Evolutionary conservation across 345 rosid species (phyloP), one percentile per base, ranked within the genome.

Genomic region (Melastoma malabathricum): DNA sequence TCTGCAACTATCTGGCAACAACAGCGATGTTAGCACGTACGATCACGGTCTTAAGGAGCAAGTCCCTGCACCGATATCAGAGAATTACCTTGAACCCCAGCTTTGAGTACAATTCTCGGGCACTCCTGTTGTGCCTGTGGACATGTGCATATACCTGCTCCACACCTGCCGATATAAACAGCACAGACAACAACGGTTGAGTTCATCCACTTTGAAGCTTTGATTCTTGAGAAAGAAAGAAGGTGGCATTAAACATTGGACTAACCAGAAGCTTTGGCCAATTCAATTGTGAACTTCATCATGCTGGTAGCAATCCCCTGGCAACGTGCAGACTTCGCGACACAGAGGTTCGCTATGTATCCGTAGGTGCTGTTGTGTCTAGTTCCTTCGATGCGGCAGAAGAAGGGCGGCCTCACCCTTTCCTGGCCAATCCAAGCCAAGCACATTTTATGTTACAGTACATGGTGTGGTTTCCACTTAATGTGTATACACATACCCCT

Each of bases 291-390:
- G 58, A 81, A 86, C 55, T 67, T 62, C 61, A 86, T 61, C 97
- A 86, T 81, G 66, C 70, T 86, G 59, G 71, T 74, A 16, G 86
- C 97, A 61, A 86, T 75, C 38, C 95, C 89, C 70, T 64, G 86
- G 44, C 90, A 79, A 46, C 97, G 94, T 34, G 90, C 94, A 52
- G 90, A 78, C 69, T 83, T 86, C 9, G 80, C 69, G 22, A 86
- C 94, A 50, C 94, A 83, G 59, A 89, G 66, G 75, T 89, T 89
- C 59, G 77, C 72, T 44, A 86, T 73, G 55, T 89, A 86, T 44
- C 79, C 76, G 53, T 85, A 89, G 69, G 76, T 79, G 67, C 72
- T 8, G 76, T 10, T 29, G 38, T 29, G 68, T 16, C 64, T 73
- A 34, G 56, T 60, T 39, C 52, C 59, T 47, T 65, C 68, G 46